Evolutionary conservation across 2,329 filamentous ascomycete genomes (phyloP), one percentile per base, ranked within the genome.

Genomic region (Pseudogymnoascus sp.): DNA sequence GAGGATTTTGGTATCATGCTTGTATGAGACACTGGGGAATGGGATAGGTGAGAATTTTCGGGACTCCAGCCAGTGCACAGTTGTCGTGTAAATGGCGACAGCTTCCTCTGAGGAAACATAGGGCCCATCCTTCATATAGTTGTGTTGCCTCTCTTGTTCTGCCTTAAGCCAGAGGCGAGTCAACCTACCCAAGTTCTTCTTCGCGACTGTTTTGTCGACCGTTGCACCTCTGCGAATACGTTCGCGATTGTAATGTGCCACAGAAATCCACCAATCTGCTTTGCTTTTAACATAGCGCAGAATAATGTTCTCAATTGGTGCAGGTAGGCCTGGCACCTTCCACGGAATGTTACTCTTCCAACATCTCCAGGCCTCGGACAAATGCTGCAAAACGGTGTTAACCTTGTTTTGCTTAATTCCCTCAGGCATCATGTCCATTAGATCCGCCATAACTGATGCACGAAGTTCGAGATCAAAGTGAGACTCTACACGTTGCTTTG

Each of bases 401-500:
- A 99, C 92, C 79, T 99, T 99, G 80, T 95, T 99, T 75, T 99
- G 95, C 76, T 97, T 97, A 79, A 99, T 97, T 69, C 95, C 95
- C 75, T 99, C 96, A 0, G 95, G 95, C 95, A 99, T 99, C 96
- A 99, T 99, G 73, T 99, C 95, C 90, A 97, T 97, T 61, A 99
- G 81, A 77, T 99, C 95, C 51, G 93, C 92, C 93, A 99, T 99
- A 68, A 99, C 95, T 0, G 95, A 97, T 14, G 96, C 96, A 72
- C 95, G 91, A 61, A 99, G 86, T 77, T 99, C 95, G 64, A 99
- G 82, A 77, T 99, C 95, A 73, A 97, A 99, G 74, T 99, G 96
- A 23, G 95, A 97, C 74, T 99, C 95, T 5, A 99, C 95, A 78
- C 95, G 91, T 78, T 99, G 95, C 79, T 99, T 99, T 3, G 95